Conservation (phyloP, 495 filamentous ascomycete genomes). For the Arthonia radiata region DNA sequence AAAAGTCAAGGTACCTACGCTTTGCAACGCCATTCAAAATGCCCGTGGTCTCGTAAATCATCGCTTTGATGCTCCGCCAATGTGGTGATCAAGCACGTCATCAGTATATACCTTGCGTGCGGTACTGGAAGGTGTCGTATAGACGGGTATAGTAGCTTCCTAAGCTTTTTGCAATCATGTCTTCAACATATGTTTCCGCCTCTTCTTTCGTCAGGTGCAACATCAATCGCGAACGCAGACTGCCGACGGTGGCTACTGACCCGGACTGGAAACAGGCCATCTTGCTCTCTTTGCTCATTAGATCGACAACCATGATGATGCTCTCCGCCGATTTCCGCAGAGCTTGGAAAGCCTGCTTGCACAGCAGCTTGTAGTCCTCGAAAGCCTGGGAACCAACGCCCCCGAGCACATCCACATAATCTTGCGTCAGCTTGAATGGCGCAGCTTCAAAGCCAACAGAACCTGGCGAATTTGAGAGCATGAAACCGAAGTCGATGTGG, state of each 20-base stretch:
- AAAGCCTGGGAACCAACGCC: constrained; percentile 35
- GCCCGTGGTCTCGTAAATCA: too few relatives aligned
- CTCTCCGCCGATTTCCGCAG: constrained; percentile 45
- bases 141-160: constrained; percentile 58
- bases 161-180: constrained; percentile 41
- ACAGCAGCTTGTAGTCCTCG: constrained; percentile 40
- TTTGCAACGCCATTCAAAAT: too few relatives aligned
- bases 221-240: constrained; percentile 40
- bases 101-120: constrained; percentile 56
- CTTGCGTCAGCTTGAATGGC: constrained; percentile 54
- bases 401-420: constrained; percentile 53
- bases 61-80: too few relatives aligned
- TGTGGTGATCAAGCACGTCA: too few relatives aligned
- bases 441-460: constrained; percentile 55
- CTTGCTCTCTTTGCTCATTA: constrained; percentile 51
- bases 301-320: constrained; percentile 42
- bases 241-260: constrained; percentile 30
- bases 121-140: constrained; percentile 61
- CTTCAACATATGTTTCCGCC: constrained; percentile 48
- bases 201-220: constrained; percentile 49
- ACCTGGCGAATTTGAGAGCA: constrained; percentile 56
- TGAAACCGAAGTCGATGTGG: constrained; percentile 72
- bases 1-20: too few relatives aligned
- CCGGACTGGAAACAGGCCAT: constrained; percentile 56
- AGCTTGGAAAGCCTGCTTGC: constrained; percentile 54